These are phyloP conservation scores for Epipyxis sp. DNA, from an alignment of 108 stramenopile species.

Conservation along the genomic window DNA sequence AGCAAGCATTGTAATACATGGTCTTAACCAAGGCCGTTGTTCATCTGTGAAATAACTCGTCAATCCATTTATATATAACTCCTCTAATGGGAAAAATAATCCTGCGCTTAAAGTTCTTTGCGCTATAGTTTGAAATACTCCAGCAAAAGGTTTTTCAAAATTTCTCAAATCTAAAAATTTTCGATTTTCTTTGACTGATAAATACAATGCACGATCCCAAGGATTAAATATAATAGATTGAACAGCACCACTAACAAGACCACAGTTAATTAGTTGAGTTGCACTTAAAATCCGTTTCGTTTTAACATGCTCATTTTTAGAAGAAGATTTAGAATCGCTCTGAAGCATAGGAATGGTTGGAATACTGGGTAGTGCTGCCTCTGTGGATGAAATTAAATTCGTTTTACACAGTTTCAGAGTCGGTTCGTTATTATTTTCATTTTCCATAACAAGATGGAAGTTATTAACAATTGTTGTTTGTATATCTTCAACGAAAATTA, in stretches of 20 bases:
- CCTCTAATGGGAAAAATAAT: slow-evolving; percentile 25
- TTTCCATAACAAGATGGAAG: too few relatives aligned
- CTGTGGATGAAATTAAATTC: too few relatives aligned
- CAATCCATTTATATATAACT: not conserved
- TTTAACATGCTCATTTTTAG: too few relatives aligned
- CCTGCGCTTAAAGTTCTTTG: slow-evolving; percentile 12
- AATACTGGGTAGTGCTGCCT: too few relatives aligned
- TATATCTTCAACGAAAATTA: too few relatives aligned
- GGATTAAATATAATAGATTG: slow-evolving; percentile 34
- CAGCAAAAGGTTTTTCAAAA: slow-evolving; percentile 12
- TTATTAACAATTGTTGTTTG: too few relatives aligned
- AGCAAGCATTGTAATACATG: not conserved
- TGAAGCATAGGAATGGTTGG: too few relatives aligned
- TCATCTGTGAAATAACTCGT: too few relatives aligned
- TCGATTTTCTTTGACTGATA: slow-evolving; percentile 21
- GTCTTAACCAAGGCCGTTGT: not conserved
- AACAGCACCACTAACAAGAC: slow-evolving; percentile 15
- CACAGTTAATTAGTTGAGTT: slow-evolving; percentile 25
- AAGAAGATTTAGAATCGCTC: too few relatives aligned
- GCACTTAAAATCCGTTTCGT: too few relatives aligned
- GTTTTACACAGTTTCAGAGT: too few relatives aligned
- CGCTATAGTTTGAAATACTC: slow-evolving; percentile 20
- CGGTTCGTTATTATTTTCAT: too few relatives aligned
- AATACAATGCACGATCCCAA: slow-evolving; percentile 32
- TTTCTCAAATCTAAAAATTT: not conserved